These are phyloP conservation scores for Pseudohalonectria lignicola DNA, from an alignment of 2,329 filamentous ascomycete genomes.

Conservation along the genomic window DNA sequence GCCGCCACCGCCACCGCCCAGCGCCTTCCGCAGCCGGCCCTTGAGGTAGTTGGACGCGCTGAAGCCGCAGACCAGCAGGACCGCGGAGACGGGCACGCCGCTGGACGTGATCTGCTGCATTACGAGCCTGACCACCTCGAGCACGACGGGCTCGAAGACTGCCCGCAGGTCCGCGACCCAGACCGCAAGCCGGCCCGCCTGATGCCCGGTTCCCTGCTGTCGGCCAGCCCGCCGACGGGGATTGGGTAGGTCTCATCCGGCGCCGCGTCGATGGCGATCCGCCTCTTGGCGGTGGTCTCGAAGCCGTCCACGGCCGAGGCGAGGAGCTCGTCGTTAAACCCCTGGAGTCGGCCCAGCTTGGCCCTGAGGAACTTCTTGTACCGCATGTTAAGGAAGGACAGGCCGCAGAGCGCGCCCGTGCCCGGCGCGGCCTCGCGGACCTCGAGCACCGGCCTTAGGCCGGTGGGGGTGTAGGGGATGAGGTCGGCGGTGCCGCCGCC, in stretches of 20 bases:
- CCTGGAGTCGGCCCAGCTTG: conserved; percentile 30
- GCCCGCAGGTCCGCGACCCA: conserved; percentile 24
- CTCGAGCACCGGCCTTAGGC: conserved; percentile 29
- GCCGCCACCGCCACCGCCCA: conserved; percentile 12
- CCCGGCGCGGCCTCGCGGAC: conserved; percentile 36
- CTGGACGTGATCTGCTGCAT: conserved; percentile 30
- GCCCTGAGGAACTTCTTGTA: conserved; percentile 32
- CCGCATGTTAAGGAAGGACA: conserved; percentile 34
- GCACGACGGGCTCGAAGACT: conserved; percentile 33
- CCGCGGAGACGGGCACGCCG: conserved; percentile 29
- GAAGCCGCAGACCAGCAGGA: conserved; percentile 39
- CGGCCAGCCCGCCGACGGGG: conserved; percentile 21
- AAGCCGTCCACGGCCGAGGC: conserved; percentile 29
- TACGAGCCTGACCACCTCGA: conserved; percentile 29
- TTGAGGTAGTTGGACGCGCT: conserved; percentile 33
- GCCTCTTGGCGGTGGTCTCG: conserved; percentile 28
- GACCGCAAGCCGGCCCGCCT: conserved; percentile 23
- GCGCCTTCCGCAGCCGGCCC: conserved; percentile 23
- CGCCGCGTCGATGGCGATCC: conserved; percentile 20
- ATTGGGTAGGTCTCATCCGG: conserved; percentile 26
- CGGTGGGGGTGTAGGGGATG: conserved; percentile 37
- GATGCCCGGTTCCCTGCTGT: conserved; percentile 25
- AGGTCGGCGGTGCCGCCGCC: conserved; percentile 43
- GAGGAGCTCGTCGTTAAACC: conserved; percentile 30
- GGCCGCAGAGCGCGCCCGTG: conserved; percentile 37